Conservation (phyloP, 768 basidiomycete species). For the Suillus hirtellus region DNA sequence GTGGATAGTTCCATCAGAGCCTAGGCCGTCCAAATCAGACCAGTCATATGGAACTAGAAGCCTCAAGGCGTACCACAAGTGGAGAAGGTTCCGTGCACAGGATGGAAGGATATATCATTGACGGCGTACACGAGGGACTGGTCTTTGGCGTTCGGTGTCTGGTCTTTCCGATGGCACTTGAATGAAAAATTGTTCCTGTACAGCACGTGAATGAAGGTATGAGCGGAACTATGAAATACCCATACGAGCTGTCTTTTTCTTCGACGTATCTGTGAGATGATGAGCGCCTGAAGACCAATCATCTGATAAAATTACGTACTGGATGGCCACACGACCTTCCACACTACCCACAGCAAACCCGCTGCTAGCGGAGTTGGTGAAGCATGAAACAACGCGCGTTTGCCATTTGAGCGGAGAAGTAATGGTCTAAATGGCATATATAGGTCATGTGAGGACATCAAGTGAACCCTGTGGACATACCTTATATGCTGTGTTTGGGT, state of each 20-base stretch:
- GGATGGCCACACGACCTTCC: constrained; percentile 92
- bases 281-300: not conserved
- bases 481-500: constrained; percentile 78
- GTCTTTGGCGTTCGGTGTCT: constrained; percentile 54
- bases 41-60: constrained; percentile 18
- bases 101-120: constrained; percentile 86
- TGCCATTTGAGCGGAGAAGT: constrained; percentile 92
- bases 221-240: constrained; percentile 17
- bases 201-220: constrained; percentile 3
- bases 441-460: constrained; percentile 6
- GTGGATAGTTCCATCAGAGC: constrained; percentile 84
- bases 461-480: constrained; percentile 38
- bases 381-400: constrained; percentile 83
- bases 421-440: constrained; percentile 54
- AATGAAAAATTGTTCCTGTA: constrained; percentile 81
- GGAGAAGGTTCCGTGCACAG: constrained; percentile 81
- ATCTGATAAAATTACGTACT: constrained; percentile 56
- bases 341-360: constrained; percentile 86
- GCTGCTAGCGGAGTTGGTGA: constrained; percentile 62
- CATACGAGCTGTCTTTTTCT: constrained; percentile 73
- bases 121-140: constrained; percentile 78
- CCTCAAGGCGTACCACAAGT: constrained; percentile 59
- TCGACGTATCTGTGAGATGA: constrained; percentile 68
- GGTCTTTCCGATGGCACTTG: constrained; percentile 75
- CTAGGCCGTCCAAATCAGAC: constrained; percentile 33